Evolutionary conservation across 805 yeast genomes (phyloP).

Genomic region (Teunomyces aglyptinius): DNA sequence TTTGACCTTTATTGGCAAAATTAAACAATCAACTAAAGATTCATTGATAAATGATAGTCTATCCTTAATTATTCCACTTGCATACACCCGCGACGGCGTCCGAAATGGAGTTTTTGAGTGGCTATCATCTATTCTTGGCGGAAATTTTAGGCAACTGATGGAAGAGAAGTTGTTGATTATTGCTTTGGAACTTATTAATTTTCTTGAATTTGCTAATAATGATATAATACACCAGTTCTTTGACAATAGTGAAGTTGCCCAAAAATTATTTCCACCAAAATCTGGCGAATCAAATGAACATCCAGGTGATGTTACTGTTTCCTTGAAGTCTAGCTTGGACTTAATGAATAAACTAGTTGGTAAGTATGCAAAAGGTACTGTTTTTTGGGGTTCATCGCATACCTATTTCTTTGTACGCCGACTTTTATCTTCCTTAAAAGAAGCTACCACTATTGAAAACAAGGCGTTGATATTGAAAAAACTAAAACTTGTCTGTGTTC

Average conservation of each 20-base stretch:
- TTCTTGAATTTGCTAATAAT: slow-evolving; percentile 41
- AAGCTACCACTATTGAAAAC: slow-evolving; percentile 19
- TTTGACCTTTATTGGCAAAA: slow-evolving; percentile 13
- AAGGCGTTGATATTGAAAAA: slow-evolving; percentile 27
- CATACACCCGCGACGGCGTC: slow-evolving; percentile 40
- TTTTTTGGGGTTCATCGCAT: slow-evolving; percentile 34
- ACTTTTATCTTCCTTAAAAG: slow-evolving; percentile 21
- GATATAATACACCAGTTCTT: slow-evolving; percentile 11
- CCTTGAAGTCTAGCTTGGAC: slow-evolving; percentile 25
- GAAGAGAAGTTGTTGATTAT: slow-evolving; percentile 28
- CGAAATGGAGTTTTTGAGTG: slow-evolving; percentile 29
- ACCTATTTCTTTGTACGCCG: slow-evolving; percentile 40
- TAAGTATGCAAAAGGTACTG: slow-evolving; percentile 14
- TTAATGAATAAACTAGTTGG: slow-evolving; percentile 22
- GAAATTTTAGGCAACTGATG: slow-evolving; percentile 20
- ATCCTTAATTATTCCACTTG: slow-evolving; percentile 41
- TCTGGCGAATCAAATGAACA: slow-evolving; percentile 6
- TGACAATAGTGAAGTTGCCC: slow-evolving; percentile 5
- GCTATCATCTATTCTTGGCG: slow-evolving; percentile 14
- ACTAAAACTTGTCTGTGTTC: slow-evolving; percentile 34
- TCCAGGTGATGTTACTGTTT: slow-evolving; percentile 15
- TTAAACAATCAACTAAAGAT: slow-evolving; percentile 12
- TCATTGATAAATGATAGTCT: slow-evolving; percentile 31
- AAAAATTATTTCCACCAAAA: slow-evolving; percentile 7
- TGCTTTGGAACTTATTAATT: slow-evolving; percentile 33